These are phyloP conservation scores for Kluyveromyces aestuarii DNA, from an alignment of 805 yeast species.

Conservation along the genomic window DNA sequence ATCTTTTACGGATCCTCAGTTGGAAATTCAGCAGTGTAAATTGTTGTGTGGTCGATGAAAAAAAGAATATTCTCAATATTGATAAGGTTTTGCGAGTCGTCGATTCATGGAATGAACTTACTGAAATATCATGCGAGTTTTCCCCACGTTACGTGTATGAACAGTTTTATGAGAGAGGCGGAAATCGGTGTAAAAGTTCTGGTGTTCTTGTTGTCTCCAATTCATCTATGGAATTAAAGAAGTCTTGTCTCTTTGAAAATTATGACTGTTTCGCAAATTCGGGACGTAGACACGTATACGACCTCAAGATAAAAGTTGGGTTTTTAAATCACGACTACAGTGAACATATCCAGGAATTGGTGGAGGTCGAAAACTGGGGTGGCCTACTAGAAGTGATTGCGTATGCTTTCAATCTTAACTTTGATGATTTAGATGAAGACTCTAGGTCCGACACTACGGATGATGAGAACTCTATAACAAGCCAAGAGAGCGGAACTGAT, in stretches of 20 bases:
- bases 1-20: conserved; percentile 18
- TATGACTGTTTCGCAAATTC: conserved; percentile 11
- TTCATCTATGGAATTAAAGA: conserved; percentile 15
- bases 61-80: conserved; percentile 9
- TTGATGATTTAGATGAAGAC: conserved; percentile 19
- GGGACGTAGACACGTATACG: conserved; percentile 18
- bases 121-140: conserved; percentile 5
- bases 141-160: conserved; percentile 12
- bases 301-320: conserved; percentile 26
- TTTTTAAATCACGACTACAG: conserved; percentile 25
- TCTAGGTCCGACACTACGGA: conserved; percentile 1
- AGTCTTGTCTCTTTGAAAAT: conserved; percentile 19
- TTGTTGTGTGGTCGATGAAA: conserved; percentile 15
- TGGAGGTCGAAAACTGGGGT: conserved; percentile 24
- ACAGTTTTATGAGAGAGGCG: conserved; percentile 5
- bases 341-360: conserved; percentile 21
- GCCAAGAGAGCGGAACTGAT: background rate
- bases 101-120: background rate
- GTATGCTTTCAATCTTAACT: conserved; percentile 21
- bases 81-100: background rate
- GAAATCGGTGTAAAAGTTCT: conserved; percentile 2
- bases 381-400: conserved; percentile 23
- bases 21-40: conserved; percentile 11
- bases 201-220: conserved; percentile 22
- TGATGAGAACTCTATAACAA: background rate